Evolutionary conservation across 2,329 filamentous ascomycete species (phyloP).

Genomic region (Ophiocordyceps unilateralis): DNA sequence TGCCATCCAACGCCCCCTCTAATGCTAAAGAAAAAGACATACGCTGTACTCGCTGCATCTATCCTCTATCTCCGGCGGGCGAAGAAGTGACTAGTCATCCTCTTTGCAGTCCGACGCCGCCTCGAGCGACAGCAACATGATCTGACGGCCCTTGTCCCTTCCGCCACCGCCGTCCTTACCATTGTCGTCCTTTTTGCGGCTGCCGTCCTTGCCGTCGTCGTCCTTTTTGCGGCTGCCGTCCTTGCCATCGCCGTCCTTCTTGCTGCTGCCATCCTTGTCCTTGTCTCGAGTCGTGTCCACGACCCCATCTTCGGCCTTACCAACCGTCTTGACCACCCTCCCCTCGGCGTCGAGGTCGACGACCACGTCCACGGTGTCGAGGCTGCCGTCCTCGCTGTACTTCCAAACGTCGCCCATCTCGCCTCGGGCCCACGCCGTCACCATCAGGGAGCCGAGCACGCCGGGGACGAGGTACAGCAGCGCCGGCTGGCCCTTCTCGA

Average conservation of each 20-base stretch:
- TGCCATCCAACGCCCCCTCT: too few species aligned
- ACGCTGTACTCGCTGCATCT: too few species aligned
- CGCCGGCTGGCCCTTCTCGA: conserved; percentile 72
- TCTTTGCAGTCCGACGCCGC: conserved; percentile 6
- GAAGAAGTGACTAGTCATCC: conserved; percentile 1
- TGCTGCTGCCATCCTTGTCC: conserved; percentile 6
- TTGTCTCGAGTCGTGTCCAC: conserved; percentile 16
- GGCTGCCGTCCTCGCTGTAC: conserved; percentile 57
- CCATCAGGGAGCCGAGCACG: conserved; percentile 59
- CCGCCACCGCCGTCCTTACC: conserved; percentile 5
- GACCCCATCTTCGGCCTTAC: conserved; percentile 19
- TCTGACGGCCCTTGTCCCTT: conserved; percentile 9
- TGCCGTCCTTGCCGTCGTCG: conserved; percentile 5
- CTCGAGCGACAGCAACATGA: conserved; percentile 18
- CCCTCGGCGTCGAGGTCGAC: conserved; percentile 35
- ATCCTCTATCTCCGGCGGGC: too few species aligned
- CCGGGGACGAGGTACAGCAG: conserved; percentile 83
- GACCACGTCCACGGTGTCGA: conserved; percentile 36
- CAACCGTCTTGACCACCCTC: conserved; percentile 22
- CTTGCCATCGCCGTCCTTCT: conserved; percentile 4
- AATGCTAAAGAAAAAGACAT: too few species aligned
- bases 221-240: conserved; percentile 3
- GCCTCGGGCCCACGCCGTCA: conserved; percentile 51
- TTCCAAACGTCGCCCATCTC: conserved; percentile 63
- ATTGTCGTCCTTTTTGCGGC: conserved; percentile 3